Percentiles rank a stretch among this genome's conserved stretches.
phyloP scores from a whole-genome alignment of 164 flowering plant species.

The Vitis labrusca region DNA sequence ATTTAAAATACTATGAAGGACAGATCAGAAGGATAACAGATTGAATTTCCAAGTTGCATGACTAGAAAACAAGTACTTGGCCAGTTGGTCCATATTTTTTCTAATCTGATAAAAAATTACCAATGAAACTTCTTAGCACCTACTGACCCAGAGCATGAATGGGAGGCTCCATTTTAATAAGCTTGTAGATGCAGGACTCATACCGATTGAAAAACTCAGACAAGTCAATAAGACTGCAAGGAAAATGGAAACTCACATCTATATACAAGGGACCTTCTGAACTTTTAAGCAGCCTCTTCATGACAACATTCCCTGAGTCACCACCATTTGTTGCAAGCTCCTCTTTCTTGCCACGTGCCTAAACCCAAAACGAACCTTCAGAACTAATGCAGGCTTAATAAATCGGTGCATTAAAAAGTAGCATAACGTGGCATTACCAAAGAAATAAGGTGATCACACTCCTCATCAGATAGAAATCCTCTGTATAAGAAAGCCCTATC shows the following conservation, averaged over 20 bases:
- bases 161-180: too few species aligned
- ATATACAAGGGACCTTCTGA: slow-evolving; percentile 13
- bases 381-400: slow-evolving; percentile 1
- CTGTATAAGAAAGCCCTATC: slow-evolving; percentile 73
- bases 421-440: slow-evolving; percentile 43
- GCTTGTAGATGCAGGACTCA: too few species aligned
- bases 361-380: neutral
- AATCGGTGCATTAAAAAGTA: neutral
- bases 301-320: slow-evolving; percentile 13
- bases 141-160: too few species aligned
- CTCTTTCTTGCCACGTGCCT: slow-evolving; percentile 26
- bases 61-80: too few species aligned
- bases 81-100: too few species aligned
- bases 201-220: too few species aligned
- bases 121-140: too few species aligned
- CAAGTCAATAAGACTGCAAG: too few species aligned
- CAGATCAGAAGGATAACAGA: too few species aligned
- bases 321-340: neutral
- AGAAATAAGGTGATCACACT: slow-evolving; percentile 73
- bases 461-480: slow-evolving; percentile 71
- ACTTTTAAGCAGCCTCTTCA: slow-evolving; percentile 13
- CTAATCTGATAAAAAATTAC: too few species aligned
- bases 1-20: too few species aligned
- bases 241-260: slow-evolving; percentile 27
- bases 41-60: too few species aligned